A percentile compares a stretch with the other conserved stretches of the same genome.
Conservation (phyloP, 345 rosid species). For the Brassica rapa region DNA sequence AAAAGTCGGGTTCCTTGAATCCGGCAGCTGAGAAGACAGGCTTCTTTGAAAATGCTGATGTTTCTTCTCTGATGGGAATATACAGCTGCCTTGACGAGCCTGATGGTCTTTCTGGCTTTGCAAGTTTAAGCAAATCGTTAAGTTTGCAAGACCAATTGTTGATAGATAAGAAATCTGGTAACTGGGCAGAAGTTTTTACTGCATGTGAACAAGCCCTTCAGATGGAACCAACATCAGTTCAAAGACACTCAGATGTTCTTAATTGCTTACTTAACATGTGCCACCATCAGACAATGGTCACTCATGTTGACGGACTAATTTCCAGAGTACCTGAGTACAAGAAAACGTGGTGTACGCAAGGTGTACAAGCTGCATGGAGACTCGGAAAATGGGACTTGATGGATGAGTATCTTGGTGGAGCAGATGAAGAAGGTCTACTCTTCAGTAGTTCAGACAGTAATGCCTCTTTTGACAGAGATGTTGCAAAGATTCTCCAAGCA, state of each 20-base stretch:
- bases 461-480: slow-evolving; percentile 96
- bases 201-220: slow-evolving; percentile 96
- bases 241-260: slow-evolving; percentile 90
- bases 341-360: slow-evolving; percentile 99
- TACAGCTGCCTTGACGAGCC: slow-evolving; percentile 93
- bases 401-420: slow-evolving; percentile 91
- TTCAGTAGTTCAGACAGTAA: slow-evolving; percentile 94
- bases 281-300: slow-evolving; percentile 98
- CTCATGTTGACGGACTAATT: slow-evolving; percentile 91
- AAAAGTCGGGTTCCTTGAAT: slow-evolving; percentile 86
- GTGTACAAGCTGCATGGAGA: slow-evolving; percentile 99
- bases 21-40: slow-evolving; percentile 91
- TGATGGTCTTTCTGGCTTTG: slow-evolving; percentile 91
- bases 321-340: slow-evolving; percentile 84
- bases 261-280: slow-evolving; percentile 94
- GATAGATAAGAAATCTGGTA: slow-evolving; percentile 85
- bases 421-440: slow-evolving; percentile 76
- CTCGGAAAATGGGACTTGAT: slow-evolving; percentile 96
- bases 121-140: slow-evolving; percentile 75
- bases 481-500: slow-evolving; percentile 87
- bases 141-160: slow-evolving; percentile 88
- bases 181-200: slow-evolving; percentile 94
- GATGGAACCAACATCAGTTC: slow-evolving; percentile 88
- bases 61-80: slow-evolving; percentile 90
- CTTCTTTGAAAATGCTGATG: slow-evolving; percentile 83